Evolutionary conservation across 345 rosid species (phyloP).

Genomic region (Lumnitzera littorea): DNA sequence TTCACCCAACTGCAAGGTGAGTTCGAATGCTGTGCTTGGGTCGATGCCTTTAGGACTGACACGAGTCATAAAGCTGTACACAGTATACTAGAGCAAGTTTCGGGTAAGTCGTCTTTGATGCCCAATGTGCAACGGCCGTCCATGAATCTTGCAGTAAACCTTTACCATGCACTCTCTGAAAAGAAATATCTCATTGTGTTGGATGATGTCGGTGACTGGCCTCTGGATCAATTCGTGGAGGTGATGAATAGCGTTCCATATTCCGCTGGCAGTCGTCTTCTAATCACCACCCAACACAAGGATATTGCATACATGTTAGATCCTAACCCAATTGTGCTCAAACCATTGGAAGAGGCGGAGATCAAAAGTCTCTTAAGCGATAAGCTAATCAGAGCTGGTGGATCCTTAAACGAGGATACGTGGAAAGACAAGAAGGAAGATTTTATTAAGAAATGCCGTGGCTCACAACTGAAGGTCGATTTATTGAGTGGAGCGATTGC

Average conservation of each 20-base stretch:
- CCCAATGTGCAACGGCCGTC: background rate
- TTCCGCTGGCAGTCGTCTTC: slow-evolving; percentile 2
- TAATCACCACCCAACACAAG: slow-evolving; percentile 9
- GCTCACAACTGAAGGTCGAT: background rate
- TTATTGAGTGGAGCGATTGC: background rate
- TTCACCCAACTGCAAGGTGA: slow-evolving; percentile 1
- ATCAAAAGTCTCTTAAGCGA: background rate
- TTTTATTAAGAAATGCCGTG: background rate
- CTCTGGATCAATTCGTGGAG: background rate
- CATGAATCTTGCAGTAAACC: background rate
- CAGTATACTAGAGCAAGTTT: background rate
- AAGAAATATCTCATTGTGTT: slow-evolving; percentile 14
- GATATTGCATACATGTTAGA: background rate
- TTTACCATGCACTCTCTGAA: background rate
- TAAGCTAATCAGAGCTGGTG: background rate
- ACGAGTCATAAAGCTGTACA: background rate
- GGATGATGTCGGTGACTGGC: slow-evolving; percentile 2
- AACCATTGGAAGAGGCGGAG: background rate
- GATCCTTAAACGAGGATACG: too few species aligned
- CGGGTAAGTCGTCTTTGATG: background rate
- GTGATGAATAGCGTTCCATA: background rate
- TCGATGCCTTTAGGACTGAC: background rate
- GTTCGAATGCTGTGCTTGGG: slow-evolving; percentile 14
- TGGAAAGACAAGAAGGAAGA: too few species aligned
- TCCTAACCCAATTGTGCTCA: background rate